Base-by-base conservation (phyloP, 2,329 filamentous ascomycete genomes). In the Pyricularia sp. region DNA sequence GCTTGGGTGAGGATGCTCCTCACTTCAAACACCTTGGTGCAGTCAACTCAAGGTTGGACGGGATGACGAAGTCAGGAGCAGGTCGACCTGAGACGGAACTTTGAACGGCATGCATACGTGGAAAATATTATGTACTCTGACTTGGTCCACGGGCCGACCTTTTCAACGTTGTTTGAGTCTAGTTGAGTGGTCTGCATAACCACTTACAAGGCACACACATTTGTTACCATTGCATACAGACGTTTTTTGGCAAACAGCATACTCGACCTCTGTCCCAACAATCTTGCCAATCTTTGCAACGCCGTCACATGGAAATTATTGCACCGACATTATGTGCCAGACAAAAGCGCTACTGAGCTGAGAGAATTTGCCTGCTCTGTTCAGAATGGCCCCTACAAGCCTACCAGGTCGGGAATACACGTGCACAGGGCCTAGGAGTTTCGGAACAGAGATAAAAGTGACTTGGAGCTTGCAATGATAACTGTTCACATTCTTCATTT, bases 1-100 rank as follows among this genome's bases (percentile, higher is more conserved):
- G 88, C 25, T 74, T 93, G 69, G 90, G 89, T 1, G 90, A 93
- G 77, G 90, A 93, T 70, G 83, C 81, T 1, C 79, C 81, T 0
- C 68, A 73, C 3, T 86, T 81, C 70, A 72, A 74, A 25, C 81
- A 81, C 68, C 75, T 85, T 12, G 71, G 71, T 42, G 79, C 79
- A 4, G 72, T 79, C 26, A 74, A 72, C 68, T 67, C 74, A 10
- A 74, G 74, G 5, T 59, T 79, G 65, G 70, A 71, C 17, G 61
- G 67, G 30, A 64, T 69, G 0, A 26, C 58, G 6, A 50, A 30
- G 11, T 30, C 28, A 28, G 28, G 58, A 42, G 28, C 23, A 36
- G 14, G n/a, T 14, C 30, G 33, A 33, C 10, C 42, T 1, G 36
- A n/a, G 25, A 23, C 30, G 55, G 65, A 67, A 28, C 65, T 67